Evolutionary conservation across 2,329 filamentous ascomycete species (phyloP).

Genomic region (Conoideocrella luteorostrata): DNA sequence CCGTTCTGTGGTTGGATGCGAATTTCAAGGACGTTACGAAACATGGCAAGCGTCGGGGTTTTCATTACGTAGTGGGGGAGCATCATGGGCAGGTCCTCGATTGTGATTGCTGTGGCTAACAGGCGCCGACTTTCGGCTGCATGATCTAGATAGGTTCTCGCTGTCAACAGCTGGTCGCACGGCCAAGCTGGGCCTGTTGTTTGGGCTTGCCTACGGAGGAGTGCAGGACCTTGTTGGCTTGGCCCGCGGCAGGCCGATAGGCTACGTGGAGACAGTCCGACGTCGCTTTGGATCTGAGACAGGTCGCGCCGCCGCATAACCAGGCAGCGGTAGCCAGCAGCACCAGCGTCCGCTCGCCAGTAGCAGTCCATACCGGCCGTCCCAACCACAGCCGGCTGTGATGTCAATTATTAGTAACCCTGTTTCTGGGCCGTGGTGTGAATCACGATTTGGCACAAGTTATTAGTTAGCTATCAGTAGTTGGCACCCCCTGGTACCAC

Average conservation of each 20-base stretch:
- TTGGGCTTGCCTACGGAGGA: slow-evolving; percentile 74
- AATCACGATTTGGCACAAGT: too few relatives aligned
- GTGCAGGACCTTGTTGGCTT: slow-evolving; percentile 69
- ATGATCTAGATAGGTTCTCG: slow-evolving; percentile 64
- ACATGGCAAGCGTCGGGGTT: slow-evolving; percentile 10
- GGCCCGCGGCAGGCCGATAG: slow-evolving; percentile 63
- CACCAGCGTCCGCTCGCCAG: slow-evolving; percentile 7
- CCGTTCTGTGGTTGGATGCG: neutral
- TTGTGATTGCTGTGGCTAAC: slow-evolving; percentile 15
- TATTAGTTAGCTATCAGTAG: too few relatives aligned
- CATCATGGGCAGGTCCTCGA: neutral
- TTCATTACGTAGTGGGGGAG: slow-evolving; percentile 17
- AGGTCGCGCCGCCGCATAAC: too few relatives aligned
- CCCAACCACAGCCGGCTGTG: slow-evolving; percentile 1
- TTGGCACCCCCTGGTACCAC: too few relatives aligned
- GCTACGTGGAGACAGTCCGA: slow-evolving; percentile 65
- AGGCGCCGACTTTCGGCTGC: slow-evolving; percentile 22
- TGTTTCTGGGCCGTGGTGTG: too few relatives aligned
- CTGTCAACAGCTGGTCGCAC: slow-evolving; percentile 69
- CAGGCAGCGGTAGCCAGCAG: too few relatives aligned
- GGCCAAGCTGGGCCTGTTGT: slow-evolving; percentile 70
- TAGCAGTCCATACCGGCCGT: slow-evolving; percentile 7
- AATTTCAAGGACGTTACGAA: neutral
- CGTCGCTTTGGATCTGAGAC: slow-evolving; percentile 28
- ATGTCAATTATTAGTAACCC: too few relatives aligned